phyloP scores from a whole-genome alignment of 106 monocot genomes.

The Dactylorhiza incarnata region DNA sequence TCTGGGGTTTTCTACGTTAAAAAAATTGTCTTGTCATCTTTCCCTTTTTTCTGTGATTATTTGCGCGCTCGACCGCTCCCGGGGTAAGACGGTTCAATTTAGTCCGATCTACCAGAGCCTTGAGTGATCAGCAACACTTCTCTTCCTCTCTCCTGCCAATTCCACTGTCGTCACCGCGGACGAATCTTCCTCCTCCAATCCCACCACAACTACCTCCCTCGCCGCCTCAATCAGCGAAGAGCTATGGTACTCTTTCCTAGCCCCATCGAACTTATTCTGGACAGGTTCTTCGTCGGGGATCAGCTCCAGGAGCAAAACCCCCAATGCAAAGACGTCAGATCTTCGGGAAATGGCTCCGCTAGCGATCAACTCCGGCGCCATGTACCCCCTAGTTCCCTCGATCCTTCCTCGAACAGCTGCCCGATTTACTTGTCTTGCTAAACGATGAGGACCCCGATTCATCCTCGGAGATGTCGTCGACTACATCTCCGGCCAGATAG shows the following conservation, averaged over 20 bases:
- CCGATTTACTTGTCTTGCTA: background rate
- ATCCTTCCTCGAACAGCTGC: conserved; percentile 29
- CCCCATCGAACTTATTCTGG: conserved; percentile 13
- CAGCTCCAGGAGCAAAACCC: conserved; percentile 69
- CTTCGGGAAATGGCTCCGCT: conserved; percentile 33
- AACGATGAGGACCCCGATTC: background rate
- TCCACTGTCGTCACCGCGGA: conserved; percentile 10
- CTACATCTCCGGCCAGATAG: conserved; percentile 35
- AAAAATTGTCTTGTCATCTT: no score
- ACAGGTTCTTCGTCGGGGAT: conserved; percentile 52
- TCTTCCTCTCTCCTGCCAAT: conserved; percentile 16
- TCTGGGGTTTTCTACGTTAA: no score
- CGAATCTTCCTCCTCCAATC: conserved; percentile 13
- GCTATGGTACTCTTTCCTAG: conserved; percentile 11
- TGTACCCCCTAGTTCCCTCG: conserved; percentile 61
- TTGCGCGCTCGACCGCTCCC: no score
- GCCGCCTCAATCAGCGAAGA: conserved; percentile 62
- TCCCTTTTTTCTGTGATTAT: no score
- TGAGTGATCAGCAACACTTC: no score
- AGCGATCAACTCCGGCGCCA: conserved; percentile 54
- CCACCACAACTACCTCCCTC: conserved; percentile 17
- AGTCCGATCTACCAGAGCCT: no score
- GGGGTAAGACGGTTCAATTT: no score
- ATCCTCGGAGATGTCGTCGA: background rate
- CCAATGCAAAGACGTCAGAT: conserved; percentile 71